These are phyloP conservation scores for Arthrocladium fulminans DNA, from an alignment of 2,329 filamentous ascomycete genomes.

Conservation along the genomic window DNA sequence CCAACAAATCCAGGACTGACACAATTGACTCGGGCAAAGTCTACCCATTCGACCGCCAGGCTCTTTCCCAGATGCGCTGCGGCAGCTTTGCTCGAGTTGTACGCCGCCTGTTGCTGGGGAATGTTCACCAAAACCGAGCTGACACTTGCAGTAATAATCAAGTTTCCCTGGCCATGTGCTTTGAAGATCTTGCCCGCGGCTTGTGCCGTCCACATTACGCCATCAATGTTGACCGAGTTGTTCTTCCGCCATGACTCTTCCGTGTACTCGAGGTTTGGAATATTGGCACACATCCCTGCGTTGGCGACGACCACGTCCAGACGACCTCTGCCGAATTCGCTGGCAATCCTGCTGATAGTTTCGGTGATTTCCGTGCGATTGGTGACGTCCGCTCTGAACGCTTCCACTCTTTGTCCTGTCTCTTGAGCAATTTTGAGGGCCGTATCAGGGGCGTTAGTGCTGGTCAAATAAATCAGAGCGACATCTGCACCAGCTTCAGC, in stretches of 20 bases:
- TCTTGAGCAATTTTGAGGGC: not conserved
- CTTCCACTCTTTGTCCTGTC: conserved; percentile 40
- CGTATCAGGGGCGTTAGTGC: conserved; percentile 50
- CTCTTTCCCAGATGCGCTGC: conserved; percentile 49
- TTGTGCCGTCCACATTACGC: too few species aligned
- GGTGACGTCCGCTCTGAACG: conserved; percentile 33
- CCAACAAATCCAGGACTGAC: conserved; percentile 48
- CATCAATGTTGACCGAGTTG: too few species aligned
- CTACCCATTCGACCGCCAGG: conserved; percentile 48
- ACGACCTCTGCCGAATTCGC: too few species aligned
- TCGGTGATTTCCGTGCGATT: conserved; percentile 50
- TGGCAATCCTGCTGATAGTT: conserved; percentile 56
- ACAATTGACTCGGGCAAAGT: conserved; percentile 49
- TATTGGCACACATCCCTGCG: too few species aligned
- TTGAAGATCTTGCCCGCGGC: conserved; percentile 40
- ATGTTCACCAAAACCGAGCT: conserved; percentile 45
- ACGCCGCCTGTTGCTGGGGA: conserved; percentile 35
- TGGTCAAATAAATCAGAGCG: conserved; percentile 32
- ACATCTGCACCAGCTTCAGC: conserved; percentile 9
- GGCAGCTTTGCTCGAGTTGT: conserved; percentile 49
- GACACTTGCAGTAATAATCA: conserved; percentile 47
- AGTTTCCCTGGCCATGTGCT: conserved; percentile 37
- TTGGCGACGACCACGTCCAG: too few species aligned
- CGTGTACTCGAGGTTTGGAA: too few species aligned
- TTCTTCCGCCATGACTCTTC: too few species aligned